Base-by-base conservation (phyloP, 805 yeast genomes). In the Wickerhamomyces tratensis region DNA sequence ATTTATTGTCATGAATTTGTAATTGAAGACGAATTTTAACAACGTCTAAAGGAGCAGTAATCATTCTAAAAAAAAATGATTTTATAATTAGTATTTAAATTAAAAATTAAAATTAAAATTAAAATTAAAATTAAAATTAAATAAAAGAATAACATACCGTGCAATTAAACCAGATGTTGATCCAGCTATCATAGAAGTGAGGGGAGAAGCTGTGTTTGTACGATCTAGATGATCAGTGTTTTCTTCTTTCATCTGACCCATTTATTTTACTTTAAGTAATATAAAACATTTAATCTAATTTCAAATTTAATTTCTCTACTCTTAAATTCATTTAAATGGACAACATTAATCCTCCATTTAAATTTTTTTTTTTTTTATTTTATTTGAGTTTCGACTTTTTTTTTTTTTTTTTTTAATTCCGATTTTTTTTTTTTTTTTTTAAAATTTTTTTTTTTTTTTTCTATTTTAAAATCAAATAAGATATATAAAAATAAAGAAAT, bases 21-120 rank as follows among this genome's bases (percentile, higher is more conserved):
- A 86, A 63, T 56, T 86, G 95, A 34, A 83, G 65, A 41, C 94
- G 65, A 49, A 86, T 85, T 59, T 86, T 86, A 41, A 86, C 58
- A 12, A 85, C 80, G 51, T 86, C 95, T 36, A 86, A 62, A 4
- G 95, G 95, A 2, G 95, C 89, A 1, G 82, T 73, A 25, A 75
- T 59, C 41, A 76, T 74, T 44, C 86, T 74, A 34, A 20, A n/a
- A n/a, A n/a, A n/a, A n/a, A n/a, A n/a, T n/a, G n/a, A n/a, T n/a
- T n/a, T n/a, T n/a, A n/a, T n/a, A n/a, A n/a, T n/a, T n/a, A n/a
- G n/a, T n/a, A n/a, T n/a, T n/a, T n/a, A n/a, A n/a, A n/a, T n/a
- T 27, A 27, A 7, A 6, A 27, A 27, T 27, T 27, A 7, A 27
- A 27, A 9, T 7, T 27, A 27, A 27, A 27, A 27, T 27, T 9